phyloP scores from a whole-genome alignment of 305 asterid genomes.

The Solanum hybrid region DNA sequence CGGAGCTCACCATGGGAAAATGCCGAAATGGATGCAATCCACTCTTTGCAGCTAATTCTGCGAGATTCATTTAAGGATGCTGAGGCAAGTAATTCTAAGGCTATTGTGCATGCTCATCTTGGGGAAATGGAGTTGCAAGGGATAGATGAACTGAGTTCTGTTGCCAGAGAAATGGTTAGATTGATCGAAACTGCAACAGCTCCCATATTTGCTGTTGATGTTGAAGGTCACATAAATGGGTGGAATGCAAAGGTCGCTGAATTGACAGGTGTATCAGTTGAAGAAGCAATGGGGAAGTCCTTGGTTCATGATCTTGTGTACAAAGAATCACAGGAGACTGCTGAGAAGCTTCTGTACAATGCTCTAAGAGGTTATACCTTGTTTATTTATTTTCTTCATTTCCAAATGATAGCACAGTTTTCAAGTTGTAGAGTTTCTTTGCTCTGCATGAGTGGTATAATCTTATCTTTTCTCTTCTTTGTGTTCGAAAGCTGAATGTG shows the following conservation, averaged over 20 bases:
- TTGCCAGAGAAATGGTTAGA: conserved; percentile 90
- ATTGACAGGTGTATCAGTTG: conserved; percentile 62
- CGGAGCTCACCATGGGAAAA: conserved; percentile 84
- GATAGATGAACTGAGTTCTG: conserved; percentile 75
- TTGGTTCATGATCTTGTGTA: conserved; percentile 64
- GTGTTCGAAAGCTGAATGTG: not conserved
- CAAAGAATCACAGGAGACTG: conserved; percentile 56
- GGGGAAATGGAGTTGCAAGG: conserved; percentile 49
- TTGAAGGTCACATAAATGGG: conserved; percentile 64
- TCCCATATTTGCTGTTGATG: conserved; percentile 86
- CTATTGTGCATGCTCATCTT: conserved; percentile 36
- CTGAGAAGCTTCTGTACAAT: conserved; percentile 49
- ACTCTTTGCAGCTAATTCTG: conserved; percentile 79
- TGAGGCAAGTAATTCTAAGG: conserved; percentile 55
- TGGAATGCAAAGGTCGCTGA: conserved; percentile 88
- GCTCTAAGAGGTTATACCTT: conserved; percentile 61
- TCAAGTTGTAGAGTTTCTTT: not conserved
- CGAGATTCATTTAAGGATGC: conserved; percentile 74
- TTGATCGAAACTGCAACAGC: conserved; percentile 89
- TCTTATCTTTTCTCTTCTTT: not conserved
- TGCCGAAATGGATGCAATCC: conserved; percentile 92
- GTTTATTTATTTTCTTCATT: not conserved
- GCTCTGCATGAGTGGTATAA: not conserved
- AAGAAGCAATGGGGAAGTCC: conserved; percentile 81
- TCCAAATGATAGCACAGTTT: not conserved